Evolutionary conservation across 1,139 yeast genomes (phyloP).

Genomic region (Ogataea hybrid): DNA sequence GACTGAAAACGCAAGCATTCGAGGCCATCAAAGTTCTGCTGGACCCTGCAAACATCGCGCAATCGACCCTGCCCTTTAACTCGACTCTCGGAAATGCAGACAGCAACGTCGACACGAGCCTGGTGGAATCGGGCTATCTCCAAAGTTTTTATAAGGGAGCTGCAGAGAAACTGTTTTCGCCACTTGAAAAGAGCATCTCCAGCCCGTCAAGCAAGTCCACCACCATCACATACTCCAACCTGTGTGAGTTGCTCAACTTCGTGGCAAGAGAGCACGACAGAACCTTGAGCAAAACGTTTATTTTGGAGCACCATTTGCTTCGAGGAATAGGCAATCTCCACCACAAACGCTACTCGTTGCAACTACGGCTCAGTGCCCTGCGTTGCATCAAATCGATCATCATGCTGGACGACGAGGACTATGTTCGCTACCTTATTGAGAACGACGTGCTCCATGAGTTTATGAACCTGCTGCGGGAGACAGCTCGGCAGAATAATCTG

Average conservation of each 20-base stretch:
- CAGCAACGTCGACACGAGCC: slow-evolving; percentile 28
- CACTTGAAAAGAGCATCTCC: slow-evolving; percentile 24
- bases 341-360: slow-evolving; percentile 39
- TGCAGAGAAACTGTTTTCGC: slow-evolving; percentile 57
- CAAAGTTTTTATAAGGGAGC: slow-evolving; percentile 59
- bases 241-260: slow-evolving; percentile 68
- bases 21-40: slow-evolving; percentile 77
- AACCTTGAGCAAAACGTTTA: slow-evolving; percentile 54
- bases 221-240: slow-evolving; percentile 51
- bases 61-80: slow-evolving; percentile 10
- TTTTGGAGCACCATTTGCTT: slow-evolving; percentile 54
- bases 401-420: slow-evolving; percentile 57
- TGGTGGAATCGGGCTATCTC: slow-evolving; percentile 48
- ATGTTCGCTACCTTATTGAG: slow-evolving; percentile 55
- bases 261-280: slow-evolving; percentile 65
- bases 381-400: slow-evolving; percentile 62
- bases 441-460: slow-evolving; percentile 51
- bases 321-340: slow-evolving; percentile 51
- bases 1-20: slow-evolving; percentile 75
- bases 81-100: slow-evolving; percentile 12
- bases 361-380: slow-evolving; percentile 62
- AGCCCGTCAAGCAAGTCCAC: slow-evolving; percentile 9
- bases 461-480: slow-evolving; percentile 49
- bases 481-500: slow-evolving; percentile 55
- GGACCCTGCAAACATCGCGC: slow-evolving; percentile 42